Evolutionary conservation across 345 rosid genomes (phyloP).

Genomic region (Gossypium raimondii): DNA sequence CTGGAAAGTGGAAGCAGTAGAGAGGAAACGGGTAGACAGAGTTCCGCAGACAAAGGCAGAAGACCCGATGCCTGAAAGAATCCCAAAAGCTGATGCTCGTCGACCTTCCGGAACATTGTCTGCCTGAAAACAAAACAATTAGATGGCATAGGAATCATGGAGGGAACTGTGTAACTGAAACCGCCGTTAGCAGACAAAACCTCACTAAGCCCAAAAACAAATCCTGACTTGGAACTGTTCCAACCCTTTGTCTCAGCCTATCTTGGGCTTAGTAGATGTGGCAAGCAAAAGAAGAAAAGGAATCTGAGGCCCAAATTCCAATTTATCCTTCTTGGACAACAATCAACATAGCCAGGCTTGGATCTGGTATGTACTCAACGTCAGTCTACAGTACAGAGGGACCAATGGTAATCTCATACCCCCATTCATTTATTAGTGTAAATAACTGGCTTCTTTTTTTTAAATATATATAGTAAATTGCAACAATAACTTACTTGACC

Average conservation of each 20-base stretch:
- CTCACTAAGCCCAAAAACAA: not conserved
- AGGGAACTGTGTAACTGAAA: not conserved
- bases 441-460: no score
- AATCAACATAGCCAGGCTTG: not conserved
- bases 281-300: not conserved
- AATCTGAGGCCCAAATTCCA: not conserved
- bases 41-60: conserved; percentile 74
- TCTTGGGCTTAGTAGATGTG: not conserved
- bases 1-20: conserved; percentile 70
- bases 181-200: not conserved
- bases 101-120: conserved; percentile 60
- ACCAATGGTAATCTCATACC: not conserved
- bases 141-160: not conserved
- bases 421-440: no score
- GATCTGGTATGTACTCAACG: not conserved
- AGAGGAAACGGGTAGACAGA: conserved; percentile 71
- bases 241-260: not conserved
- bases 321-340: not conserved
- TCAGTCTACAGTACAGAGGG: not conserved
- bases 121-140: conserved; percentile 42
- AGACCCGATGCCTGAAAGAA: conserved; percentile 65
- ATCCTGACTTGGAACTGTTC: not conserved
- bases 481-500: no score
- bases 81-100: conserved; percentile 69
- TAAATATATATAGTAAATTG: no score